Conservation (phyloP, 192 early-diverging fungal genomes). For the Gamsiella multidivaricata region DNA sequence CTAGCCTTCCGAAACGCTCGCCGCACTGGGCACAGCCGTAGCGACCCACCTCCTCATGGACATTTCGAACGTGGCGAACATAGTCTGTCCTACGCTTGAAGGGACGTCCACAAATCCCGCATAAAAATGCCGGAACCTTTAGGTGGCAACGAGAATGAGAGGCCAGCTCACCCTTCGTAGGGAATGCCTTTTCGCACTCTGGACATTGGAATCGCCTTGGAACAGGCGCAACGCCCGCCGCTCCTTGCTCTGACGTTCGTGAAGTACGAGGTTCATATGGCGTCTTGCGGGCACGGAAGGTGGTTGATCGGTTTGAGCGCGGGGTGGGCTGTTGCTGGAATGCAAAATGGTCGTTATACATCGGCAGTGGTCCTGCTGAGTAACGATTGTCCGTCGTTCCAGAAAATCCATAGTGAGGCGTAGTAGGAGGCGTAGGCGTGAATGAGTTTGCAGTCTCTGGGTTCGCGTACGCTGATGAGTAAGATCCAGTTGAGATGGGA, state of each 20-base stretch:
- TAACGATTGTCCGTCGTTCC: slow-evolving; percentile 34
- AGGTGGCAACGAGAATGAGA: slow-evolving; percentile 52
- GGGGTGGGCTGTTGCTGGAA: slow-evolving; percentile 15
- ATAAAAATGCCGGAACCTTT: slow-evolving; percentile 50
- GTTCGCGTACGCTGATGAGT: slow-evolving; percentile 30
- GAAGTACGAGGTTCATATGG: slow-evolving; percentile 27
- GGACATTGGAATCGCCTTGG: slow-evolving; percentile 47
- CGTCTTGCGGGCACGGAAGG: slow-evolving; percentile 37
- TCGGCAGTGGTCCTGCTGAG: slow-evolving; percentile 20
- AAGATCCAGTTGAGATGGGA: slow-evolving; percentile 33
- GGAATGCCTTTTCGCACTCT: slow-evolving; percentile 53
- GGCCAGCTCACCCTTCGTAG: slow-evolving; percentile 48
- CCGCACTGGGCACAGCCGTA: slow-evolving; percentile 44
- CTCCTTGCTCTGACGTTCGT: neutral
- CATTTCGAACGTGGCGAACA: slow-evolving; percentile 50
- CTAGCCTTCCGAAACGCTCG: slow-evolving; percentile 44
- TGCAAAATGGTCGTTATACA: slow-evolving; percentile 46
- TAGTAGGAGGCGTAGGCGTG: slow-evolving; percentile 44
- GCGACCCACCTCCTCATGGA: slow-evolving; percentile 53
- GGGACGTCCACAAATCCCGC: slow-evolving; percentile 47
- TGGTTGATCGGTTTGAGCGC: slow-evolving; percentile 23
- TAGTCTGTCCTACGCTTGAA: slow-evolving; percentile 53
- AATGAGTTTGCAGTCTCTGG: slow-evolving; percentile 31
- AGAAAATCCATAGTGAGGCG: slow-evolving; percentile 45
- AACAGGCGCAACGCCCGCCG: slow-evolving; percentile 7